These are phyloP conservation scores for Xylaria sp. DNA, from an alignment of 2,329 filamentous ascomycete species.

Conservation along the genomic window DNA sequence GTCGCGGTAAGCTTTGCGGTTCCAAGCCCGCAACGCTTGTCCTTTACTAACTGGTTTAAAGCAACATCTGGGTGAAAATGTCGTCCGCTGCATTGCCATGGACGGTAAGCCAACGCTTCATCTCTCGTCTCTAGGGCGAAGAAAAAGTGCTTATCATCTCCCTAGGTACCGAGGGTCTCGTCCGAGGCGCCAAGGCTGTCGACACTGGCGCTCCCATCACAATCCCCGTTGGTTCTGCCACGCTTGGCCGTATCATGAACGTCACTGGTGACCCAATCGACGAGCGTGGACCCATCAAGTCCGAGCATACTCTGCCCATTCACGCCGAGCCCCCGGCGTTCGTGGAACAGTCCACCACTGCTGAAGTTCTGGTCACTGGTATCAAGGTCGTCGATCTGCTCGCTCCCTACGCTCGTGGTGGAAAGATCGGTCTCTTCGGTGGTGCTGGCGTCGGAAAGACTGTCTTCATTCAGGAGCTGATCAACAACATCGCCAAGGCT, in stretches of 20 bases:
- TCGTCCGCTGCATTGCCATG: slow-evolving; percentile 99
- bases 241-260: slow-evolving; percentile 99
- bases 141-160: slow-evolving; percentile 42
- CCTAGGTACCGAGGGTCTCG: slow-evolving; percentile 97
- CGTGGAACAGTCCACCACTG: slow-evolving; percentile 93
- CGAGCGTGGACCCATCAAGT: slow-evolving; percentile 98
- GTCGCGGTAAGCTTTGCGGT: slow-evolving; percentile 77
- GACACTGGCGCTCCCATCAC: slow-evolving; percentile 97
- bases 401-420: slow-evolving; percentile 99
- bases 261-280: slow-evolving; percentile 99
- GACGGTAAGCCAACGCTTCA: slow-evolving; percentile 76
- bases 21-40: slow-evolving; percentile 17
- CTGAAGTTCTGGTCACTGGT: slow-evolving; percentile 97
- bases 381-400: slow-evolving; percentile 99
- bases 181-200: slow-evolving; percentile 84
- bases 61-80: slow-evolving; percentile 99
- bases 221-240: slow-evolving; percentile 92
- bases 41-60: slow-evolving; percentile 60
- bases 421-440: slow-evolving; percentile 99
- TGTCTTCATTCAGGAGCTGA: slow-evolving; percentile 99
- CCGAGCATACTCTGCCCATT: slow-evolving; percentile 86
- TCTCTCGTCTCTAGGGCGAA: slow-evolving; percentile 28
- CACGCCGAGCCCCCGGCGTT: slow-evolving; percentile 94
- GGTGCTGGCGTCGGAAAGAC: slow-evolving; percentile 99
- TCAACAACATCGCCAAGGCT: slow-evolving; percentile 99